Evolutionary conservation across 2,329 filamentous ascomycete species (phyloP).

Genomic region (Pseudogymnoascus sp.): DNA sequence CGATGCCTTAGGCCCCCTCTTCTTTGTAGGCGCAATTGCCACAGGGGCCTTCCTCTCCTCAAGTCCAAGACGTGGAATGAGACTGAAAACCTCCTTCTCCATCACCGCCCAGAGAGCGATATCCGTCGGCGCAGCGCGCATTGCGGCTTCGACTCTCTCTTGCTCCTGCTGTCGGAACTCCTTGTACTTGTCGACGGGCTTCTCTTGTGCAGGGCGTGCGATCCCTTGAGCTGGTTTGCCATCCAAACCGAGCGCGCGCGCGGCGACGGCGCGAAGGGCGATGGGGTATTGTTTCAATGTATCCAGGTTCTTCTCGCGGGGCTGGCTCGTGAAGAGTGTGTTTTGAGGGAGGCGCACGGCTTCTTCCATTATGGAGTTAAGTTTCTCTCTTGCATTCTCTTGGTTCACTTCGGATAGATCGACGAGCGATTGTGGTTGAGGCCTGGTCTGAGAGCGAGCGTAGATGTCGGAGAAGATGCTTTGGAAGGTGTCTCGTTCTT

Average conservation of each 20-base stretch:
- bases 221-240: constrained; percentile 12
- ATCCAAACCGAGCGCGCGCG: constrained; percentile 24
- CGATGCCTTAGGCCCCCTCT: constrained; percentile 9
- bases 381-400: constrained; percentile 16
- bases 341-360: background rate
- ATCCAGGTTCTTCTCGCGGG: background rate
- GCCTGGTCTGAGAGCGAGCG: constrained; percentile 24
- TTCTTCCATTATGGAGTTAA: constrained; percentile 2
- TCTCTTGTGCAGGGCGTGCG: background rate
- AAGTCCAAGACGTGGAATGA: constrained; percentile 49
- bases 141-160: constrained; percentile 42
- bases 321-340: constrained; percentile 2
- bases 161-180: constrained; percentile 37
- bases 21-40: constrained; percentile 5
- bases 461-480: constrained; percentile 53
- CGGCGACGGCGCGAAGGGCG: constrained; percentile 24
- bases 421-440: constrained; percentile 6
- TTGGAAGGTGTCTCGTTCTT: constrained; percentile 42
- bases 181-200: background rate
- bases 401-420: background rate
- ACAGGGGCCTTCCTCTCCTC: constrained; percentile 21
- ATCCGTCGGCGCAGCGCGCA: constrained; percentile 51
- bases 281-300: constrained; percentile 24
- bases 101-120: constrained; percentile 58
- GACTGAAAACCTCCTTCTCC: constrained; percentile 56